Evolutionary conservation across 2,329 filamentous ascomycete species (phyloP), one percentile per base, ranked within the genome.

Genomic region (Scopulariopsis brevicaulis): DNA sequence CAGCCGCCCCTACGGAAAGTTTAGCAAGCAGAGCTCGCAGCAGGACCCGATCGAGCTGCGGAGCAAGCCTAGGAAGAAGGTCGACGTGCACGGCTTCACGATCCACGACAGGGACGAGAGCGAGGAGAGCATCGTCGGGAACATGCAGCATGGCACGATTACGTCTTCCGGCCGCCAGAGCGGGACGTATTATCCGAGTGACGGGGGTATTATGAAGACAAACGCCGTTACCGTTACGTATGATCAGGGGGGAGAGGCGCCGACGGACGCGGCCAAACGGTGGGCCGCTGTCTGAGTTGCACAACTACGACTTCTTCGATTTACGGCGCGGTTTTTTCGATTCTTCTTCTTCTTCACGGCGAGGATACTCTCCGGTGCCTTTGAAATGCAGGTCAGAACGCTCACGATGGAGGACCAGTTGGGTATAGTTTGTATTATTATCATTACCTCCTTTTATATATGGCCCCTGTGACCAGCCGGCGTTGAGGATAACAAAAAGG

Each of bases 61-160:
- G 34, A 40, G 37, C 37, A 54, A 40, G 22, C 53, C 34, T 1
- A 40, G 20, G 53, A 54, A 54, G 18, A 54, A 54, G n/a, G 18
- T 37, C 4, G 53, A 54, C 22, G 34, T 22, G 37, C 37, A 54
- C 34, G 53, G 53, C n/a, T 54, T 54, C 37, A 54, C 53, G 32
- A 24, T 54, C 22, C 53, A 40, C 53, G 53, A n/a, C 8, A 20
- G 35, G 24, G 32, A 37, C 11, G 53, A 22, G 8, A 54, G 53
- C 53, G 53, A 54, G n/a, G 53, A 54, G 34, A 54, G 37, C 24
- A 54, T 54, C n/a, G 53, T 54, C 53, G 28, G 28, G 28, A 25
- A 54, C n/a, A n/a, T 20, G 18, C 28, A 54, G 32, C 34, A 25
- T n/a, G n/a, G n/a, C 8, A 37, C 25, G 3, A 20, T n/a, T 4